Base-by-base conservation (phyloP, 2,329 filamentous ascomycete genomes). In the Xylaria sp. region DNA sequence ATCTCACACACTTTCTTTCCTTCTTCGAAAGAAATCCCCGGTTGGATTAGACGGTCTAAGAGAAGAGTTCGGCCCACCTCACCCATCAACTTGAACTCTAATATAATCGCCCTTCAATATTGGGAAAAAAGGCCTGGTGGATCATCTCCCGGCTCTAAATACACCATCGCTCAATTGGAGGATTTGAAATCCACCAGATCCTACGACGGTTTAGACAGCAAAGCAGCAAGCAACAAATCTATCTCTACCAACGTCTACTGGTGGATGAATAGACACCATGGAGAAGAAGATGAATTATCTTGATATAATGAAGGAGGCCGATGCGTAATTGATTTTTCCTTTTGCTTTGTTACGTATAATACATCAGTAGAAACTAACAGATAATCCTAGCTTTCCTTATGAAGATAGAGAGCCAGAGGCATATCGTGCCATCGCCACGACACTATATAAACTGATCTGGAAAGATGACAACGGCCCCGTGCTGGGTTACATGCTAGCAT, bases 331-430 rank as follows among this genome's bases (percentile, higher is more conserved):
- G 68, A 27, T 25, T 31, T 54, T 33, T 3, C 17, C 15, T 29
- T 20, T 15, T 10, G 11, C n/a, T 42, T 42, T 13, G 17, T 33
- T 39, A 20, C 7, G 4, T 2, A 11, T 42, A 7, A 42, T 1
- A 17, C 7, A 11, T 29, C 13, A 10, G 27, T n/a, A 17, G 13
- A 53, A 56, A 58, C 56, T 58, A 54, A 61, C 61, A 50, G 3
- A 44, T 47, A 54, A 42, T 33, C 63, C 53, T 73, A 95, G 92
- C 74, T 97, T 97, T 75, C 94, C 94, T 1, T 93, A 96, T 79
- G 84, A 86, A 63, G 84, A 90, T 63, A 84, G 83, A 61, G 82
- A 90, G 70, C 85, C 87, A 10, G 77, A 85, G 65, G 81, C 82
- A 57, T 88, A 90, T 77, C 80, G 84, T 50, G 78, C 81, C 49